phyloP scores from a whole-genome alignment of 371 early-diverging fungal species.

The Batkoa obscura region DNA sequence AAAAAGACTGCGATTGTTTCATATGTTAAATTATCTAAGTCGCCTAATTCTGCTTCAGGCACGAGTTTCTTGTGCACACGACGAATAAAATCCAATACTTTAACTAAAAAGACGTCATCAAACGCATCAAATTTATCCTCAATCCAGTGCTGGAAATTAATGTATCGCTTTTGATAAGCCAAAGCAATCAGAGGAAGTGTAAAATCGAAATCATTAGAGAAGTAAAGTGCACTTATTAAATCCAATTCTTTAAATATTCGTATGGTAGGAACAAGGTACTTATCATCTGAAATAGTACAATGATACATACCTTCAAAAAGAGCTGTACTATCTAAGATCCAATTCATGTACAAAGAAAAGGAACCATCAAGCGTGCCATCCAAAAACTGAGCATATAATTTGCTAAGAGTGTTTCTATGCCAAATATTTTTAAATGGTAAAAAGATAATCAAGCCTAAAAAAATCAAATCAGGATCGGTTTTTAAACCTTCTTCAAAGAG shows the following conservation, averaged over 20 bases:
- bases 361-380: neutral
- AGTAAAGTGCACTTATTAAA: neutral
- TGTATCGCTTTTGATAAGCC: neutral
- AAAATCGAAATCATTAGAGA: constrained; percentile 1
- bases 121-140: neutral
- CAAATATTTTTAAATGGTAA: neutral
- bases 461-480: neutral
- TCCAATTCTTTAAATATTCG: neutral
- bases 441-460: neutral
- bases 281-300: neutral
- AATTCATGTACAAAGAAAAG: neutral
- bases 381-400: neutral
- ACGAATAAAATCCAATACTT: neutral
- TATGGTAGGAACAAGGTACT: neutral
- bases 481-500: neutral
- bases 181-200: neutral
- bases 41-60: neutral
- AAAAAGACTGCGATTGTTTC: neutral
- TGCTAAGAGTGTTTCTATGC: neutral
- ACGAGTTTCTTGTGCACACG: neutral
- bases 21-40: neutral
- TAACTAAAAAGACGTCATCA: neutral
- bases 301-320: neutral
- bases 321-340: neutral
- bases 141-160: constrained; percentile 3